Base-by-base conservation (phyloP, 163 green algal species). In the Chloromonas sp. region DNA sequence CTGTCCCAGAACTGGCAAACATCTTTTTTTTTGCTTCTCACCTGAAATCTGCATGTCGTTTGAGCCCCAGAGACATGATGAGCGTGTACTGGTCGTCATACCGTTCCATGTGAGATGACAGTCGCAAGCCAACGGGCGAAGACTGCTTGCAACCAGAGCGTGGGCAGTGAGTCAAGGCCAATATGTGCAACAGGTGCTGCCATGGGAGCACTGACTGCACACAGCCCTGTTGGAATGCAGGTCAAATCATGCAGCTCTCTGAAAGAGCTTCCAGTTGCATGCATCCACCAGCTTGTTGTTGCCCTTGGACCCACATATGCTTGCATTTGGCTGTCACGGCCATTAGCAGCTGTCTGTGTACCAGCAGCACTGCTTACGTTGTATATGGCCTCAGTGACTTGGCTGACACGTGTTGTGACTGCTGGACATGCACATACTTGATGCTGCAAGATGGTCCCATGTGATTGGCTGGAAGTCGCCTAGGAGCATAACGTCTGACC, bases 71-170 rank as follows among this genome's bases (percentile, higher is more conserved):
- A 2, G 71, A 79, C 60, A 93, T 81, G 15, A 84, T 84, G 57
- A 93, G 86, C 3, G 86, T 89, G 87, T 91, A 92, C 58, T 87
- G 70, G 59, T 91, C 83, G 0, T 78, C 83, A 60, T 84, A 90
- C 13, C 87, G 87, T 2, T 83, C 78, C 85, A 93, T 88, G 58
- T 66, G 79, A 0, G 86, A 91, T 0, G 87, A 83, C 14, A 93
- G 58, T 57, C 86, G 85, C 70, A 89, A 60, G 2, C 84, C 86
- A n/a, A 82, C 77, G 3, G 85, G 83, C 61, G 59, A 60, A 14
- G 83, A 70, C 71, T 90, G 87, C 71, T 5, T 74, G 66, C 11
- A 11, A 74, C 5, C 66, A 11, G 66, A 11, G 11, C 66, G 66
- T 15, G 66, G 66, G 66, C 5, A 74, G 66, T 74, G 66, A 11